Evolutionary conservation across 371 early-diverging fungal genomes (phyloP), one percentile per base, ranked within the genome.

Genomic region (Dichotomocladium elegans): DNA sequence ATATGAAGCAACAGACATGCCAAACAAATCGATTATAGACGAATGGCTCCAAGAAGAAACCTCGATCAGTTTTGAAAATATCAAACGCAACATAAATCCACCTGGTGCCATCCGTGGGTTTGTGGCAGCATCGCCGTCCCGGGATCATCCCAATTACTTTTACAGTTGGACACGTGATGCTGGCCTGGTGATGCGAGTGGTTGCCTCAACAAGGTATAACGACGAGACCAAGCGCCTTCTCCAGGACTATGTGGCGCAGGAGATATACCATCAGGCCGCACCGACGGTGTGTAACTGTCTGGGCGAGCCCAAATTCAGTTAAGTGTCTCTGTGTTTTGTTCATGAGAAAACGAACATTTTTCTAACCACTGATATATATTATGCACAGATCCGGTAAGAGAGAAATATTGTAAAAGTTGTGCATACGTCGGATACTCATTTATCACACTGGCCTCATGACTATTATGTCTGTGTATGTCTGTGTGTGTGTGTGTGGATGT

Each of bases 91-190:
- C 17, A 61, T 74, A 25, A 70, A 74, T 33, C 70, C 74, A 21
- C 52, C 66, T 8, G 66, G 68, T 2, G 58, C 70, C 0, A 46
- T 35, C 1, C 40, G 55, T 26, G 74, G 74, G 1, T 74, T 74
- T 35, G 53, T 70, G 35, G 68, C 70, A 29, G 74, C 74, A 4
- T 74, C 74, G 4, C 49, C 65, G 2, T 70, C 70, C 6, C 70
- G 64, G 1, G 28, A 22, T 15, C 41, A 77, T 5, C 92, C 91
- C 3, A 78, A 90, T 61, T 92, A 92, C 73, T 90, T 75, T 42
- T 92, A 84, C 56, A 64, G 78, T 15, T 92, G 93, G 93, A 77
- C 81, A 11, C 75, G 93, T 17, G 93, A 92, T 44, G 68, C 86
- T 4, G 84, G 84, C 1, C 64, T 91, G 9, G 77, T 77, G 4